Evolutionary conservation across 2,329 filamentous ascomycete species (phyloP).

Genomic region (Sphaerulina vaccinii): DNA sequence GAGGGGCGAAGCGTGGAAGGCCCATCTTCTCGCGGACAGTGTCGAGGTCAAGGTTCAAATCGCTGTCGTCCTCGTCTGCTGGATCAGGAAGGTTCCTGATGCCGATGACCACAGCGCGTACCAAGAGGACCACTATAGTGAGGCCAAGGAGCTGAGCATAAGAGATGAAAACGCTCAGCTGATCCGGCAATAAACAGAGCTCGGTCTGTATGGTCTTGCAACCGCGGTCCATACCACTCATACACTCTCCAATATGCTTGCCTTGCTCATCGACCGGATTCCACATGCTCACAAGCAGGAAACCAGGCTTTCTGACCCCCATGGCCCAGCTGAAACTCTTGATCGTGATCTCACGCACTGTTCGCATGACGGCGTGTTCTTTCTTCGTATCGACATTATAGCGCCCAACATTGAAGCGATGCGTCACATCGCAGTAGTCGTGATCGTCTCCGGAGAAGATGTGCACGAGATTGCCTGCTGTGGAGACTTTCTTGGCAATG

Average conservation of each 20-base stretch:
- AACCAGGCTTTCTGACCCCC: constrained; percentile 85
- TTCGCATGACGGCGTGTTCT: constrained; percentile 50
- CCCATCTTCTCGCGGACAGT: constrained; percentile 11
- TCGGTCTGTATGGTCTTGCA: constrained; percentile 75
- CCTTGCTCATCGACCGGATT: constrained; percentile 71
- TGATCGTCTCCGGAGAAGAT: constrained; percentile 97
- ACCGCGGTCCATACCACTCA: constrained; percentile 20
- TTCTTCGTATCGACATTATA: constrained; percentile 37
- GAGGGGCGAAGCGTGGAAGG: constrained; percentile 9
- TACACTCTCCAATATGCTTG: constrained; percentile 25
- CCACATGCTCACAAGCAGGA: constrained; percentile 85
- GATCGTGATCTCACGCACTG: constrained; percentile 78
- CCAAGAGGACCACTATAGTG: constrained; percentile 50
- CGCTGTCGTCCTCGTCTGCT: constrained; percentile 17
- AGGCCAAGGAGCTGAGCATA: constrained; percentile 66
- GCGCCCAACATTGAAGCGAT: constrained; percentile 51
- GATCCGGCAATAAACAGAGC: constrained; percentile 85
- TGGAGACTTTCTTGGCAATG: constrained; percentile 66
- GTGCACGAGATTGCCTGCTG: constrained; percentile 69
- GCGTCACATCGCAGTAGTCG: constrained; percentile 90
- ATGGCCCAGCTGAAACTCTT: constrained; percentile 96
- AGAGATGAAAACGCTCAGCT: constrained; percentile 76
- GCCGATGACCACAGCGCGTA: constrained; percentile 44
- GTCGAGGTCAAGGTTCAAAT: constrained; percentile 13
- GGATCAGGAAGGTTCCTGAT: constrained; percentile 21